A percentile compares a stretch with the other conserved stretches of the same genome.
Evolutionary conservation across 768 basidiomycete species (phyloP).

Genomic region (Tylopilus vinaceipallidus): DNA sequence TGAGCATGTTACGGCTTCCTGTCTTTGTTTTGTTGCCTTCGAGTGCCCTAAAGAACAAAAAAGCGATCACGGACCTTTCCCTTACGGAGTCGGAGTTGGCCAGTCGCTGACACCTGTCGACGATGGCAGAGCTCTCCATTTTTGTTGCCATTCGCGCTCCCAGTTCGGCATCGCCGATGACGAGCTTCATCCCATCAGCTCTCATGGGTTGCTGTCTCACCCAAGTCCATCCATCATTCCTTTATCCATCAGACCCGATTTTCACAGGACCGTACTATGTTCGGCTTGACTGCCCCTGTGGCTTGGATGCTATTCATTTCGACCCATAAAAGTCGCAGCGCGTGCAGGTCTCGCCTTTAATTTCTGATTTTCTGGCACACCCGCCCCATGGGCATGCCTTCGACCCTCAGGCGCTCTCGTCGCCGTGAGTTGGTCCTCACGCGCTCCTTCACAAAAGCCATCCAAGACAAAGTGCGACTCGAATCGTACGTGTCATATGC

Average conservation of each 20-base stretch:
- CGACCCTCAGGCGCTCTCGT: slow-evolving; percentile 45
- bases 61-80: slow-evolving; percentile 8
- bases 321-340: slow-evolving; percentile 30
- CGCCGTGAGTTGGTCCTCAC: slow-evolving; percentile 47
- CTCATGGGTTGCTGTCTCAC: slow-evolving; percentile 11
- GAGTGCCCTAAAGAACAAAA: slow-evolving; percentile 14
- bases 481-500: slow-evolving; percentile 30
- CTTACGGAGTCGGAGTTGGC: slow-evolving; percentile 8
- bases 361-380: slow-evolving; percentile 14
- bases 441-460: slow-evolving; percentile 47
- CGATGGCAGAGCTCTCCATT: slow-evolving; percentile 25
- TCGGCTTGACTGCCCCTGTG: slow-evolving; percentile 28
- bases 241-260: slow-evolving; percentile 17
- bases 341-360: slow-evolving; percentile 11
- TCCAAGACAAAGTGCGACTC: slow-evolving; percentile 41
- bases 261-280: slow-evolving; percentile 7
- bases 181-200: not conserved
- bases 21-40: slow-evolving; percentile 3
- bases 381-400: slow-evolving; percentile 36
- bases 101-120: no score
- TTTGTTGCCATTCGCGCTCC: slow-evolving; percentile 13
- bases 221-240: slow-evolving; percentile 7
- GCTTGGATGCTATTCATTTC: slow-evolving; percentile 18
- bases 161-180: slow-evolving; percentile 10
- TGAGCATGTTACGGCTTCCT: not conserved